Base-by-base conservation (phyloP, 805 yeast genomes). In the Candida awuae region DNA sequence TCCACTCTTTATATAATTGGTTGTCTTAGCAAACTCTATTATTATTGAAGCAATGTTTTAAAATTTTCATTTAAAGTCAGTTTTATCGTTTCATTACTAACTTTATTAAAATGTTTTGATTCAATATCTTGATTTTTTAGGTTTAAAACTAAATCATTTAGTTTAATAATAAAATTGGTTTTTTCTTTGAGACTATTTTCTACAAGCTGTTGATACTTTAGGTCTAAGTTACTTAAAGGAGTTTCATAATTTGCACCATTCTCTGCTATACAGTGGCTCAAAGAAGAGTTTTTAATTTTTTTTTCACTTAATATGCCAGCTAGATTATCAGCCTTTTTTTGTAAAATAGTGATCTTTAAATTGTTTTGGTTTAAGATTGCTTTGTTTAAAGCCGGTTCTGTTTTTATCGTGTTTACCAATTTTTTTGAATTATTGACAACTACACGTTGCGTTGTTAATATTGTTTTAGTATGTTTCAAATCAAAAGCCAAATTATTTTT, bases 251-350 rank as follows among this genome's bases (percentile, higher is more conserved):
- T n/a, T n/a, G n/a, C n/a, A n/a, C n/a, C n/a, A n/a, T n/a, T n/a
- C n/a, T n/a, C n/a, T n/a, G n/a, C n/a, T n/a, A n/a, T n/a, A n/a
- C n/a, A n/a, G n/a, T n/a, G 55, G 20, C 48, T 50, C n/a, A 65
- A 44, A n/a, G 53, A 50, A 3, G 39, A 23, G 3, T 56, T 63
- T 38, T 58, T 65, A 10, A 68, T 54, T 38, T 66, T 70, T 45
- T 70, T 73, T 39, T 70, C 75, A 8, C 70, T 66, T 29, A 71
- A 53, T 34, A 66, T 59, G 1, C 74, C 73, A 8, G 72, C 61
- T 18, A 65, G 55, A 39, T 68, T 68, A 50, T 69, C 67, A 6
- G 67, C 44, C 36, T 61, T 66, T 27, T 56, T 42, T 41, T 58
- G 62, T 25, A 67, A 46, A 20, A 54, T 50, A 14, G 53, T 54